Base-by-base conservation (phyloP, 2,329 filamentous ascomycete genomes). In the Hyphodiscus sp. region DNA sequence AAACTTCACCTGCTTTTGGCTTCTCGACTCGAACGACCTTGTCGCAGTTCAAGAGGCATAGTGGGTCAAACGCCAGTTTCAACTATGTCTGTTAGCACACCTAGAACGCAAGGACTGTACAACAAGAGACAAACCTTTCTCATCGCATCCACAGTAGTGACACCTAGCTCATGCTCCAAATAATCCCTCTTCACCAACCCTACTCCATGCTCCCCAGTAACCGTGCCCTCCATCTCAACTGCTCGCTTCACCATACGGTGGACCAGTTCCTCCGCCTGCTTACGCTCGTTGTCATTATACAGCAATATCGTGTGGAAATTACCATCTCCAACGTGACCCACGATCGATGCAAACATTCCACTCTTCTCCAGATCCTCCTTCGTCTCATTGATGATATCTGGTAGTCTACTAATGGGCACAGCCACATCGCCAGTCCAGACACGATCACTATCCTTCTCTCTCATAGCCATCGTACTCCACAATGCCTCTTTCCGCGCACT, bases 391-490 rank as follows among this genome's bases (percentile, higher is more conserved):
- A 92, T 90, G 54, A 91, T 82, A 58, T 86, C 79, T 2, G 89
- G 81, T 62, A 94, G 69, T 56, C 79, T 75, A 58, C 82, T 87
- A 68, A 94, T 85, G 15, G 89, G 89, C 51, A 95, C 89, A 0
- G 89, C 89, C 11, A 94, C 89, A 65, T 95, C 89, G 1, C 87
- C 89, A 0, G 89, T 92, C 89, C 89, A 94, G 2, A 94, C 85
- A 51, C 81, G 82, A 59, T 91, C 85, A n/a, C 76, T 45, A 67
- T 79, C 72, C 70, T 81, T 73, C 70, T 81, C 65, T 52, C 70
- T 71, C 69, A 85, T 75, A 0, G 87, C 81, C 76, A 89, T 85
- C 53, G 87, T 85, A 64, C 82, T 87, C 89, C 89, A 94, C 41
- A 95, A 76, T 1, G 88, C 87, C 70, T 91, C 87, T 71, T 95